These are phyloP conservation scores for Trametes cingulata DNA, from an alignment of 768 basidiomycete genomes.

Conservation along the genomic window DNA sequence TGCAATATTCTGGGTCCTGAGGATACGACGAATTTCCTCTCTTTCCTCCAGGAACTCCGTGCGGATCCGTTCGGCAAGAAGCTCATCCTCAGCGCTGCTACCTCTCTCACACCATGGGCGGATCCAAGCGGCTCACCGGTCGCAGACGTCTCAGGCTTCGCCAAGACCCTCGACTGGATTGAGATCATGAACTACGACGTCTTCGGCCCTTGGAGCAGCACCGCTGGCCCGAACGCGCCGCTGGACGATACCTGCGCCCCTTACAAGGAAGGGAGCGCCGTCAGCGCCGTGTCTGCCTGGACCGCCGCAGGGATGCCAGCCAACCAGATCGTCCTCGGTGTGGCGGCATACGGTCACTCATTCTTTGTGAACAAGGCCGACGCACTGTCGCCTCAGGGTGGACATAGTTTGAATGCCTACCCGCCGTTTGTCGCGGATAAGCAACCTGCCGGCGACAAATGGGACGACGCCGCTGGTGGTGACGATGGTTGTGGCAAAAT, in stretches of 20 bases:
- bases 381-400: slow-evolving; percentile 40
- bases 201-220: slow-evolving; percentile 50
- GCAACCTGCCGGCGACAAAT: slow-evolving; percentile 55
- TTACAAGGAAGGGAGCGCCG: slow-evolving; percentile 65
- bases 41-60: slow-evolving; percentile 74
- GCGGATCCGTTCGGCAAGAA: slow-evolving; percentile 50
- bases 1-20: slow-evolving; percentile 64
- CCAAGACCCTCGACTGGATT: slow-evolving; percentile 72
- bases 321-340: slow-evolving; percentile 76
- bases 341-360: slow-evolving; percentile 83
- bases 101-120: slow-evolving; percentile 63
- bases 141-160: slow-evolving; percentile 65
- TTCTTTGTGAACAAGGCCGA: slow-evolving; percentile 44
- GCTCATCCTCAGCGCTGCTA: slow-evolving; percentile 73
- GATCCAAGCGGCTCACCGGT: slow-evolving; percentile 57
- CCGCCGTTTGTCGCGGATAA: slow-evolving; percentile 49
- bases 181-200: slow-evolving; percentile 74
- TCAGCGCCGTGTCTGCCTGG: slow-evolving; percentile 75
- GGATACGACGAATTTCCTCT: slow-evolving; percentile 80
- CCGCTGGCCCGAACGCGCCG: slow-evolving; percentile 82
- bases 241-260: slow-evolving; percentile 76
- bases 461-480: slow-evolving; percentile 50
- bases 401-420: slow-evolving; percentile 43
- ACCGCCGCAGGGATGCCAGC: slow-evolving; percentile 73
- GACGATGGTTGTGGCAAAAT: slow-evolving; percentile 60